A percentile compares a stretch with the other conserved stretches of the same genome.
Conservation (phyloP, 192 early-diverging fungal species). For the Podila minutissima region DNA sequence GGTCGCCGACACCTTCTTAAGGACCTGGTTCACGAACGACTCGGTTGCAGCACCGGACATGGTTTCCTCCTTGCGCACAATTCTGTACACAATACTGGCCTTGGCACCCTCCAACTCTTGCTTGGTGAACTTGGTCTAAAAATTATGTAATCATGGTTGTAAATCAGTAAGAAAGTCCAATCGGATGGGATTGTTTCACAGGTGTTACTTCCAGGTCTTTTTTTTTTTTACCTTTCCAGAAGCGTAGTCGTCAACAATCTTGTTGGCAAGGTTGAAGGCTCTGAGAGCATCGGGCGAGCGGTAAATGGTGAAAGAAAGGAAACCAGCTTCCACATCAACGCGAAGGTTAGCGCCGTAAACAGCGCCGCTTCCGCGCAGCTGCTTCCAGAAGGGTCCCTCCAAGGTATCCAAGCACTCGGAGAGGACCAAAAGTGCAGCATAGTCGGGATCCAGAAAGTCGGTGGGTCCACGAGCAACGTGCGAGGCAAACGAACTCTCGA, state of each 20-base stretch:
- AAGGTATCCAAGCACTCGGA: slow-evolving; percentile 63
- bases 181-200: too few species aligned
- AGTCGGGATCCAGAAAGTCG: slow-evolving; percentile 59
- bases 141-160: background rate
- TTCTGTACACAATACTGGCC: slow-evolving; percentile 64
- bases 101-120: slow-evolving; percentile 65
- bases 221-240: slow-evolving; percentile 48
- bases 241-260: slow-evolving; percentile 59
- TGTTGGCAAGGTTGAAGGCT: slow-evolving; percentile 62
- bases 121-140: slow-evolving; percentile 54
- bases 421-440: slow-evolving; percentile 64
- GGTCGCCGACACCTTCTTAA: slow-evolving; percentile 57
- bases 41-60: slow-evolving; percentile 54
- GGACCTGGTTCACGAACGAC: slow-evolving; percentile 59
- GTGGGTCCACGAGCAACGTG: slow-evolving; percentile 60
- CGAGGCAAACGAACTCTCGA: slow-evolving; percentile 64
- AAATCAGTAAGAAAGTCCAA: background rate
- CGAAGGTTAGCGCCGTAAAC: slow-evolving; percentile 61
- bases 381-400: slow-evolving; percentile 70
- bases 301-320: slow-evolving; percentile 61
- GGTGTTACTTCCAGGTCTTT: too few species aligned
- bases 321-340: slow-evolving; percentile 57
- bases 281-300: slow-evolving; percentile 62
- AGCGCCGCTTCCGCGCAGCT: slow-evolving; percentile 68
- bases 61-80: slow-evolving; percentile 55